phyloP scores from a whole-genome alignment of 176 grass and related monocot species.

The Pharus latifolius region DNA sequence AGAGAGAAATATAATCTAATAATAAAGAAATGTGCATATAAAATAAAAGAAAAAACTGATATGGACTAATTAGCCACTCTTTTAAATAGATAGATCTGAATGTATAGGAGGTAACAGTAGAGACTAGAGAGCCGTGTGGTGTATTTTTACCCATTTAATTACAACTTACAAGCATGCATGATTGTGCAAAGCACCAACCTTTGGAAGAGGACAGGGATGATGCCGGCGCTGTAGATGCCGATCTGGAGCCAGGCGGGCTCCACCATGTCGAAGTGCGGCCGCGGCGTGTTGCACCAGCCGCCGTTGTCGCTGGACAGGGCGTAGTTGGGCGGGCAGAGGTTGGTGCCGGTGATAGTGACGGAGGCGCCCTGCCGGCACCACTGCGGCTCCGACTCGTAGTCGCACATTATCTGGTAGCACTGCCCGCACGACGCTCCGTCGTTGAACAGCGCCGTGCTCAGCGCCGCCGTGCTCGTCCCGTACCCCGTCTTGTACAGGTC shows the following conservation, averaged over 20 bases:
- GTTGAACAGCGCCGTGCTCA: slow-evolving; percentile 36
- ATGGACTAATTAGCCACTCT: no score
- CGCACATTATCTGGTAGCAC: slow-evolving; percentile 63
- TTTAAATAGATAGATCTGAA: no score
- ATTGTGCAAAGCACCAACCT: no score
- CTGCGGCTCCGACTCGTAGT: slow-evolving; percentile 12
- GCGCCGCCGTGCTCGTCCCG: slow-evolving; percentile 42
- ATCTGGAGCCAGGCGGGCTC: slow-evolving; percentile 57
- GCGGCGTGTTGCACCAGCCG: slow-evolving; percentile 84
- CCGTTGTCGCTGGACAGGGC: slow-evolving; percentile 40
- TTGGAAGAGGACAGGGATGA: slow-evolving; percentile 53
- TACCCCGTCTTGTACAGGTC: slow-evolving; percentile 60
- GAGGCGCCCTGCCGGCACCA: slow-evolving; percentile 51
- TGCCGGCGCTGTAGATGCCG: slow-evolving; percentile 61
- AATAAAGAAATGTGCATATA: no score
- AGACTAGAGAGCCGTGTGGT: no score
- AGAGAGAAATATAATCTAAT: no score
- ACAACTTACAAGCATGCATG: no score
- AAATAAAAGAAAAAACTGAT: no score
- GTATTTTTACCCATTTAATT: no score
- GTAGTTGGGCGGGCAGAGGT: slow-evolving; percentile 74
- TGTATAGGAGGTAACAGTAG: no score
- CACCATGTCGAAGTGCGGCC: slow-evolving; percentile 65
- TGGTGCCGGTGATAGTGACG: slow-evolving; percentile 67
- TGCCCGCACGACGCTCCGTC: slow-evolving; percentile 42